These are phyloP conservation scores for Nitzschia sp. DNA, from an alignment of 108 stramenopile genomes.

Conservation along the genomic window DNA sequence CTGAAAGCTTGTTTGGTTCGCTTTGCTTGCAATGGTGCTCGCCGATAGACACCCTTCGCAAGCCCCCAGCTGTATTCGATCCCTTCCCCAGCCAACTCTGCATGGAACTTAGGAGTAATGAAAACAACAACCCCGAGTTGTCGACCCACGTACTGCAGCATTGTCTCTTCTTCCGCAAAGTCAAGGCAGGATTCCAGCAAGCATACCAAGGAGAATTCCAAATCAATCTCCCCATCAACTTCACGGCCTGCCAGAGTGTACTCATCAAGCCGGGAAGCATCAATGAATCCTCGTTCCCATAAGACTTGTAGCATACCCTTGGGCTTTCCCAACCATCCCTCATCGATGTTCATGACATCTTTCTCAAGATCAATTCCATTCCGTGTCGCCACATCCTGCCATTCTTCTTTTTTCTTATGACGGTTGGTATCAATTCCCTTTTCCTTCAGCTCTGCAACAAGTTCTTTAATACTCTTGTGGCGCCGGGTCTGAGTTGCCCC, in stretches of 20 bases:
- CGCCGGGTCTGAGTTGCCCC: too few species aligned
- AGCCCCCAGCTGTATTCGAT: too few species aligned
- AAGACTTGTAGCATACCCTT: conserved; percentile 27
- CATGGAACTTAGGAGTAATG: conserved; percentile 39
- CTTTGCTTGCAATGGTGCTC: too few species aligned
- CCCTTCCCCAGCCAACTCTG: conserved; percentile 38
- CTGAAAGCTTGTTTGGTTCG: too few species aligned
- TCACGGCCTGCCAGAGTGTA: neutral
- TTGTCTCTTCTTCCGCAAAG: neutral
- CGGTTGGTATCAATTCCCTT: neutral
- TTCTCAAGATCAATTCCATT: neutral
- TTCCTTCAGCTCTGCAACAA: neutral
- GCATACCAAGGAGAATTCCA: neutral
- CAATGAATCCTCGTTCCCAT: conserved; percentile 37
- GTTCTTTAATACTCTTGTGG: too few species aligned
- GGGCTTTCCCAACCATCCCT: conserved; percentile 19
- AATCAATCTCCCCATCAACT: neutral
- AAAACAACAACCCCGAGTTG: neutral
- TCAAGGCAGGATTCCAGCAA: neutral
- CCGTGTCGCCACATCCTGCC: neutral
- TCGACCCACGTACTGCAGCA: neutral
- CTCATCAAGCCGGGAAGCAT: neutral
- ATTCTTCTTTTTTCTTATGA: neutral
- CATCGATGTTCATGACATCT: neutral
- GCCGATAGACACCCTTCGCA: too few species aligned